Percentiles rank a stretch among this genome's conserved stretches.
phyloP scores from a whole-genome alignment of 805 yeast genomes.

The Yarrowia bubula region DNA sequence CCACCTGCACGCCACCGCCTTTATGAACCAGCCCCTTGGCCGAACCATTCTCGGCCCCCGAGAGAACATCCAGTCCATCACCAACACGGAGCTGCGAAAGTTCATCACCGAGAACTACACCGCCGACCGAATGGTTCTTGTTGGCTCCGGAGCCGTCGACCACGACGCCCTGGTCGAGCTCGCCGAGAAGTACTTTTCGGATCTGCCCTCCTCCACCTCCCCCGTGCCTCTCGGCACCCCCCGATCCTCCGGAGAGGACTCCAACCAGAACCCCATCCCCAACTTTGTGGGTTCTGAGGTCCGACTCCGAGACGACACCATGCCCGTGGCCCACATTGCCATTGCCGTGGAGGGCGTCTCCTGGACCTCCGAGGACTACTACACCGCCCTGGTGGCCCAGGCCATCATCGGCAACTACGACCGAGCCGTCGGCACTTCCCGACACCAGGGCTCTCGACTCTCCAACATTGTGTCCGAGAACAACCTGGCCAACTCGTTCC shows the following conservation, averaged over 20 bases:
- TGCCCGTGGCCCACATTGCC: conserved; percentile 90
- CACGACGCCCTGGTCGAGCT: conserved; percentile 77
- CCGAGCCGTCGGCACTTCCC: conserved; percentile 80
- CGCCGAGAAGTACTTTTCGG: conserved; percentile 69
- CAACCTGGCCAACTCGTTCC: conserved; percentile 82
- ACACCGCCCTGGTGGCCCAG: conserved; percentile 92
- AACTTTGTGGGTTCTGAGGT: conserved; percentile 82
- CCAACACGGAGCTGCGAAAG: conserved; percentile 68
- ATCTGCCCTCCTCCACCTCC: conserved; percentile 47
- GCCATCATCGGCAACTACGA: conserved; percentile 98
- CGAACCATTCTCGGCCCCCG: conserved; percentile 95
- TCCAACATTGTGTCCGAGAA: conserved; percentile 62
- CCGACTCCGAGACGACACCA: conserved; percentile 72
- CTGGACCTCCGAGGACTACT: conserved; percentile 95
- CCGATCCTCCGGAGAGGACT: conserved; percentile 54
- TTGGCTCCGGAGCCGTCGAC: conserved; percentile 88
- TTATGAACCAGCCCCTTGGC: conserved; percentile 87
- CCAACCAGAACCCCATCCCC: conserved; percentile 69
- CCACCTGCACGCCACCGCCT: conserved; percentile 90
- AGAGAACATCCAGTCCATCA: conserved; percentile 77
- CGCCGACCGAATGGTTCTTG: conserved; percentile 97
- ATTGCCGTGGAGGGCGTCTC: conserved; percentile 97
- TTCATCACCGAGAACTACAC: conserved; percentile 85
- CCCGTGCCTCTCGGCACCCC: conserved; percentile 72
- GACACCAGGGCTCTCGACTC: conserved; percentile 81